Evolutionary conservation across 495 filamentous ascomycete species (phyloP).

Genomic region (Penicillium odoratum): DNA sequence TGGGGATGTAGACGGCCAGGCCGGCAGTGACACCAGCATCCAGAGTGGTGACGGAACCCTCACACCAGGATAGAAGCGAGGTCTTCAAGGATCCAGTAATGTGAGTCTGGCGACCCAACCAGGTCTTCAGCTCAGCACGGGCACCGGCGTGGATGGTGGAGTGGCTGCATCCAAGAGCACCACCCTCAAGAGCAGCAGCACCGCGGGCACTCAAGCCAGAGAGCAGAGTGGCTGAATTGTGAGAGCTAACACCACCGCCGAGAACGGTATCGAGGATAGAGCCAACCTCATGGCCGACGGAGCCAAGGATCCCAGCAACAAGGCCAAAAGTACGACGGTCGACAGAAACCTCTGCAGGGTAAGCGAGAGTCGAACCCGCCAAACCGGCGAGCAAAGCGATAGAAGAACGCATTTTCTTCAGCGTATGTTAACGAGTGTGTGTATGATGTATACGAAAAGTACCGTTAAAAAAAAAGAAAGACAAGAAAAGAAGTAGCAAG

Average conservation of each 20-base stretch:
- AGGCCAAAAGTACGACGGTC: slow-evolving; percentile 35
- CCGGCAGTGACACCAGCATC: slow-evolving; percentile 29
- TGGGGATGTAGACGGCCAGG: slow-evolving; percentile 40
- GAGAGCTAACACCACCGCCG: slow-evolving; percentile 25
- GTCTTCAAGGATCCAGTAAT: slow-evolving; percentile 25
- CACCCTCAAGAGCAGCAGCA: slow-evolving; percentile 42
- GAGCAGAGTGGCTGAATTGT: slow-evolving; percentile 24
- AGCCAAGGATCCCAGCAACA: slow-evolving; percentile 13
- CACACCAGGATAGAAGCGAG: slow-evolving; percentile 18
- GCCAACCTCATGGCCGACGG: slow-evolving; percentile 19
- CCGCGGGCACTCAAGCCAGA: slow-evolving; percentile 36
- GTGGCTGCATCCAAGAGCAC: slow-evolving; percentile 41
- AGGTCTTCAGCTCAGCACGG: slow-evolving; percentile 35
- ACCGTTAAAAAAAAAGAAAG: slow-evolving; percentile 18
- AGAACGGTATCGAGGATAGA: slow-evolving; percentile 27
- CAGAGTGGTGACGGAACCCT: slow-evolving; percentile 14
- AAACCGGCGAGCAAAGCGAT: slow-evolving; percentile 41
- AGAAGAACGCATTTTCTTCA: slow-evolving; percentile 39
- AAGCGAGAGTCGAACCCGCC: slow-evolving; percentile 38
- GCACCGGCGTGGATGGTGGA: slow-evolving; percentile 30
- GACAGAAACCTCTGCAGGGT: slow-evolving; percentile 31
- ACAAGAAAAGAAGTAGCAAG: slow-evolving; percentile 15
- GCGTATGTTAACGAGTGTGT: slow-evolving; percentile 22
- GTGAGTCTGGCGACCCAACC: slow-evolving; percentile 29
- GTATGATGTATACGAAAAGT: slow-evolving; percentile 16